These are phyloP conservation scores for Lentinus brumalis DNA, from an alignment of 768 basidiomycete genomes.

Conservation along the genomic window DNA sequence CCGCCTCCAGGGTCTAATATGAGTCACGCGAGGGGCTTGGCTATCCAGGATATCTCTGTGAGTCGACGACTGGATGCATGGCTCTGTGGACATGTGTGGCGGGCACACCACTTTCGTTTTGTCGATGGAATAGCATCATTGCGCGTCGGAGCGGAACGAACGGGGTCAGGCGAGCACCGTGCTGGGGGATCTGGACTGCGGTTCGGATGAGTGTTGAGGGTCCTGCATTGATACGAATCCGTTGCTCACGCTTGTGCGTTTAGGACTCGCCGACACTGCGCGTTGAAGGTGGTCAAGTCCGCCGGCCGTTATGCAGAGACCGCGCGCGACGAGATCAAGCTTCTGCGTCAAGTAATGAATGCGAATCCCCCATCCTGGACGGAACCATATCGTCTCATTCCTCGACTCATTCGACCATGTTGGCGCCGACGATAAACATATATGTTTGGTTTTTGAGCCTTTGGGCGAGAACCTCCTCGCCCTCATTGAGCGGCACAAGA, in stretches of 20 bases:
- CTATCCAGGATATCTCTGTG: too few species aligned
- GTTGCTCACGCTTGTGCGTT: slow-evolving; percentile 19
- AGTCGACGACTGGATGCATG: too few species aligned
- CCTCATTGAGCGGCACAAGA: slow-evolving; percentile 76
- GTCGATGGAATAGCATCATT: neutral
- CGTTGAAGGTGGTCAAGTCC: slow-evolving; percentile 94
- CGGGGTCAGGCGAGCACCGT: neutral
- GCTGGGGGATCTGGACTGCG: neutral
- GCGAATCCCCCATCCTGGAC: slow-evolving; percentile 79
- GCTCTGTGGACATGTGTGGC: too few species aligned
- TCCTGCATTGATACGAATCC: neutral
- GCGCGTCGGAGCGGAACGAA: neutral
- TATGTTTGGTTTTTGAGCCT: slow-evolving; percentile 91
- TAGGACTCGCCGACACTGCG: slow-evolving; percentile 77
- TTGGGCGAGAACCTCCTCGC: slow-evolving; percentile 78
- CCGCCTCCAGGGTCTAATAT: neutral
- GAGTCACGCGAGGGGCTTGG: neutral
- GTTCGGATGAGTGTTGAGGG: neutral
- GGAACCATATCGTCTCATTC: slow-evolving; percentile 82
- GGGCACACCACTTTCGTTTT: too few species aligned
- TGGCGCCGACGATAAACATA: slow-evolving; percentile 71
- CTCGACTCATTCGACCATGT: slow-evolving; percentile 86
- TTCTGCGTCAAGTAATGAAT: slow-evolving; percentile 73
- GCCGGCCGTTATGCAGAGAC: slow-evolving; percentile 95
- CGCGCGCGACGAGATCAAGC: slow-evolving; percentile 94